Percentiles rank a stretch among this genome's conserved stretches.
These are phyloP conservation scores for Acanthamoeba sp. DNA, from an alignment of 208 protist species.

Conservation along the genomic window DNA sequence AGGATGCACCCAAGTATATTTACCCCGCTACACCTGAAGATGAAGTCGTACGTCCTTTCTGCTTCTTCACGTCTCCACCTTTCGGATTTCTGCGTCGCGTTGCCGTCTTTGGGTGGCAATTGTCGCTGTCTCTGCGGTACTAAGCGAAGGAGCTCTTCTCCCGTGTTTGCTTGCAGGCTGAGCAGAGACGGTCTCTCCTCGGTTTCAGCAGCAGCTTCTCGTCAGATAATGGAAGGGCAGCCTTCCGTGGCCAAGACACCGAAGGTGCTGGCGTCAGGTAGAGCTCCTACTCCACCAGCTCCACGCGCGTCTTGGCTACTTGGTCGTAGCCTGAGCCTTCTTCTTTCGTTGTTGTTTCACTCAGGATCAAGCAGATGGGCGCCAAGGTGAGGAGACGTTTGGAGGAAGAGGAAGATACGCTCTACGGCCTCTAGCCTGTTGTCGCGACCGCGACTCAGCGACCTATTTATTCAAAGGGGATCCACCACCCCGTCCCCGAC, in stretches of 20 bases:
- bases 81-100: neutral
- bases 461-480: neutral
- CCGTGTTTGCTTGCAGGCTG: neutral
- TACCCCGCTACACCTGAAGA: constrained; percentile 38
- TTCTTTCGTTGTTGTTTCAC: neutral
- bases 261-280: neutral
- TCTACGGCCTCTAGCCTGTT: constrained; percentile 28
- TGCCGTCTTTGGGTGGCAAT: no score
- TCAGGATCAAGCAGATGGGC: constrained; percentile 43
- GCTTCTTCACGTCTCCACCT: neutral
- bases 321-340: neutral
- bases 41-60: constrained; percentile 5
- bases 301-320: no score
- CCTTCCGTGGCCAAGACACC: neutral
- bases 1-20: constrained; percentile 28
- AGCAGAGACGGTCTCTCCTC: constrained; percentile 50
- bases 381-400: neutral
- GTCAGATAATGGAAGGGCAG: neutral
- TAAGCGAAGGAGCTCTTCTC: no score
- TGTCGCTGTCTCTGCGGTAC: neutral
- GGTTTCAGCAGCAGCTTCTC: constrained; percentile 34
- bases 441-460: neutral
- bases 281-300: neutral
- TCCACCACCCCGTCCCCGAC: neutral
- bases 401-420: constrained; percentile 20